phyloP scores from a whole-genome alignment of 31 red algal species.

The Porphyra umbilicalis region DNA sequence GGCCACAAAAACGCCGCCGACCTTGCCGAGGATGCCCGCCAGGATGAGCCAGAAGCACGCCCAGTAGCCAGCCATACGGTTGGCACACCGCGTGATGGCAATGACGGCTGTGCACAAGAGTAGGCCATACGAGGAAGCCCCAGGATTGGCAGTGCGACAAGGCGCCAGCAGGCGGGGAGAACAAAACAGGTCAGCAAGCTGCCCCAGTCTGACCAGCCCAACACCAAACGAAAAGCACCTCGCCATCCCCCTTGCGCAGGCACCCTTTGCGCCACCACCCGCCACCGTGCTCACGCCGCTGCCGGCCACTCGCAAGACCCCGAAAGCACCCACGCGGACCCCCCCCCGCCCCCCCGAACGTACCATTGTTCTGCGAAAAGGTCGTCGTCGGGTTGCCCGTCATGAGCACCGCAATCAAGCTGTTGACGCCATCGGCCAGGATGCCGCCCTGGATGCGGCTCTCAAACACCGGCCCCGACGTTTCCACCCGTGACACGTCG shows the following conservation, averaged over 20 bases:
- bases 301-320: too few species aligned
- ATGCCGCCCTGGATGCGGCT: slow-evolving; percentile 54
- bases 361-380: slow-evolving; percentile 71
- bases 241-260: slow-evolving; percentile 2
- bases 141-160: too few species aligned
- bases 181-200: too few species aligned
- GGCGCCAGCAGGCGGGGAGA: too few species aligned
- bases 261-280: slow-evolving; percentile 1
- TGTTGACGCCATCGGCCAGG: slow-evolving; percentile 39
- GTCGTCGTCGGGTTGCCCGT: slow-evolving; percentile 36
- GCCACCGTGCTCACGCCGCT: too few species aligned
- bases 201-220: too few species aligned
- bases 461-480: slow-evolving; percentile 27
- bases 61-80: slow-evolving; percentile 10
- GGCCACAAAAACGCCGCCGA: slow-evolving; percentile 55
- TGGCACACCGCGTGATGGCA: slow-evolving; percentile 12
- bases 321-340: too few species aligned
- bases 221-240: too few species aligned
- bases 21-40: slow-evolving; percentile 25
- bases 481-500: slow-evolving; percentile 54
- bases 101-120: too few species aligned
- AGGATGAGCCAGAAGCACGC: slow-evolving; percentile 5
- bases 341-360: too few species aligned
- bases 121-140: too few species aligned
- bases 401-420: slow-evolving; percentile 36